A percentile compares a stretch with the other conserved stretches of the same genome.
Evolutionary conservation across 768 basidiomycete genomes (phyloP).

Genomic region (Tulasnella sp.): DNA sequence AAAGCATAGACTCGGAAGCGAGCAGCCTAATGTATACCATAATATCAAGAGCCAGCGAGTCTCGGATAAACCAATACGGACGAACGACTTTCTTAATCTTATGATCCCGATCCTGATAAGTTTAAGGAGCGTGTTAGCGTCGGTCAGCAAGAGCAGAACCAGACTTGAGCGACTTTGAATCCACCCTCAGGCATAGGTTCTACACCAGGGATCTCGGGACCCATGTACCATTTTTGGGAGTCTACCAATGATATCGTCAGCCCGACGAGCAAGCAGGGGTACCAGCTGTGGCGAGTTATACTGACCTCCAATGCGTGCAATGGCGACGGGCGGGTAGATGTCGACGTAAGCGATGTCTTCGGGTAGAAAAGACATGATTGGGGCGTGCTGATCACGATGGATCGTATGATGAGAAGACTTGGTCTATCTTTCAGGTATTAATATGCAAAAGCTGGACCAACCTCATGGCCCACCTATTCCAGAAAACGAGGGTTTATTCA

Average conservation of each 20-base stretch:
- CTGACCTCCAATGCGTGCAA: slow-evolving; percentile 27
- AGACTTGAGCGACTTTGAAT: slow-evolving; percentile 23
- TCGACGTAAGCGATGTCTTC: slow-evolving; percentile 19
- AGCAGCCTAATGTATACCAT: slow-evolving; percentile 23
- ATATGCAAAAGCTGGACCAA: neutral
- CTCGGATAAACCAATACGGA: neutral
- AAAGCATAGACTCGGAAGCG: slow-evolving; percentile 29
- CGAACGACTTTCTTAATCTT: slow-evolving; percentile 27
- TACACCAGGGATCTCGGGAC: slow-evolving; percentile 11
- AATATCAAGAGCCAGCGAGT: neutral
- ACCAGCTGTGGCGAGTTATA: neutral
- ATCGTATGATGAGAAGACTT: neutral
- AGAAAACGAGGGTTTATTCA: neutral
- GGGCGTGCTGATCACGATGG: no score
- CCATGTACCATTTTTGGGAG: slow-evolving; percentile 20
- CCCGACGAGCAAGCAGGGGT: neutral
- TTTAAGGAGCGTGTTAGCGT: no score
- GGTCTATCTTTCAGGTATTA: neutral
- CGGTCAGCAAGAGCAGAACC: no score
- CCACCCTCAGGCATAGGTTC: slow-evolving; percentile 16
- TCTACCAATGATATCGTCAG: slow-evolving; percentile 3
- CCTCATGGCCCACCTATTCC: neutral
- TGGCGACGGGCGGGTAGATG: slow-evolving; percentile 29
- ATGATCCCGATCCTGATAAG: no score
- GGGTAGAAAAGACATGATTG: slow-evolving; percentile 10